phyloP scores from a whole-genome alignment of 139 green algal genomes.

The Volvox reticuliferus region DNA sequence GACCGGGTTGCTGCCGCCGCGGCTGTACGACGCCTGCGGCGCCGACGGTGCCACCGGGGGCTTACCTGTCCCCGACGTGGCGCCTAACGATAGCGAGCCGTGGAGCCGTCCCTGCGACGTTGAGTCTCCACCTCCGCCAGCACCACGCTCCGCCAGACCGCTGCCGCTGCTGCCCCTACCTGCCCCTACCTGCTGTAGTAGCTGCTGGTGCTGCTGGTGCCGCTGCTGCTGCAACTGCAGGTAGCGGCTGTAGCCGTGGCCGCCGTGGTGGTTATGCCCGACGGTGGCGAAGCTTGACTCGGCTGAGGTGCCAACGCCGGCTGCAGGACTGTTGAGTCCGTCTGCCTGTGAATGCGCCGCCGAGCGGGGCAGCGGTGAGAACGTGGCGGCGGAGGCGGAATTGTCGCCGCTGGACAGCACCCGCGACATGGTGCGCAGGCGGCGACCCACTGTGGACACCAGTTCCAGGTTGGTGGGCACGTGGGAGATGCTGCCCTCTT shows the following conservation, averaged over 20 bases:
- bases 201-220: constrained; percentile 3
- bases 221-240: background rate
- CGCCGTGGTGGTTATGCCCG: constrained; percentile 15
- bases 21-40: background rate
- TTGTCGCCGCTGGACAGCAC: background rate
- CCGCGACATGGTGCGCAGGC: constrained; percentile 29
- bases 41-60: background rate
- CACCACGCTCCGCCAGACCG: background rate
- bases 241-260: constrained; percentile 4
- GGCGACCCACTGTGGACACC: constrained; percentile 47
- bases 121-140: background rate
- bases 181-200: background rate
- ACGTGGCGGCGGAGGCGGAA: background rate
- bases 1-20: background rate
- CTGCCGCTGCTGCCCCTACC: background rate
- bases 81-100: background rate
- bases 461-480: constrained; percentile 75
- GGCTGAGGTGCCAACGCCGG: background rate
- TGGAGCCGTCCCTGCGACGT: background rate
- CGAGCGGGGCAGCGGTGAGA: background rate
- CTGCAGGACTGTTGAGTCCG: background rate
- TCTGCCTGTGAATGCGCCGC: background rate
- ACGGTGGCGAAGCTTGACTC: background rate
- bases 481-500: constrained; percentile 73
- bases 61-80: background rate